A percentile compares a stretch with the other conserved stretches of the same genome.
Conservation (phyloP, 1,284 basidiomycete genomes). For the Sanghuangporus weigelae region DNA sequence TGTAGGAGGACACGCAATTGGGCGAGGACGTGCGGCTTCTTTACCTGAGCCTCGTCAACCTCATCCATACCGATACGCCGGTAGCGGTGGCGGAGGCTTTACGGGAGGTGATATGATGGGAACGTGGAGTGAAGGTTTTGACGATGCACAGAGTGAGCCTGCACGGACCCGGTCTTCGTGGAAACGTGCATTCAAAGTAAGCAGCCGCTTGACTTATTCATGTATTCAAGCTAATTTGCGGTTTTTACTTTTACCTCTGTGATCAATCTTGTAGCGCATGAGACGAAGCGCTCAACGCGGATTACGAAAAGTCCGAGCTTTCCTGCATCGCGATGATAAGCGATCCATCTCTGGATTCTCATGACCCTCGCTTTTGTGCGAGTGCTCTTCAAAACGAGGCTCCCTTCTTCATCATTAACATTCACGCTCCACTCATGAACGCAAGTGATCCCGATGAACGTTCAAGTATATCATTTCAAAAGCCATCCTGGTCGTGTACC, state of each 20-base stretch:
- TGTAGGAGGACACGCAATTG: neutral
- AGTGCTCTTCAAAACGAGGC: neutral
- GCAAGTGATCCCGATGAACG: no score
- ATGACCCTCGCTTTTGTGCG: neutral
- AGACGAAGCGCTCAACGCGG: conserved; percentile 3
- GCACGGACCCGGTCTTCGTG: neutral
- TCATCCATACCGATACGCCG: neutral
- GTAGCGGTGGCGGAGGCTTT: neutral
- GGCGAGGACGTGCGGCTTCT: neutral
- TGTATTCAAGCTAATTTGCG: neutral
- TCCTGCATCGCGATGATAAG: neutral
- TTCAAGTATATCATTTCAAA: no score
- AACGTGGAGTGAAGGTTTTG: neutral
- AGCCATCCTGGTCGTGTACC: no score
- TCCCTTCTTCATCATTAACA: neutral
- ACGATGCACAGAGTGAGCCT: neutral
- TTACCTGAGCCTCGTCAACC: neutral
- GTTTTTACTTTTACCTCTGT: neutral
- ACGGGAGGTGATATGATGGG: neutral
- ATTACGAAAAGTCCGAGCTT: neutral
- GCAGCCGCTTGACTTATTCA: neutral
- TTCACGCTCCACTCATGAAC: neutral
- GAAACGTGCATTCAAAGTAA: conserved; percentile 1
- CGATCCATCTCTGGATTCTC: neutral
- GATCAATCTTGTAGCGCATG: conserved; percentile 1